Percentiles rank a stretch among this genome's conserved stretches.
Conservation (phyloP, 345 rosid species). For the Schrenkiella parvula region DNA sequence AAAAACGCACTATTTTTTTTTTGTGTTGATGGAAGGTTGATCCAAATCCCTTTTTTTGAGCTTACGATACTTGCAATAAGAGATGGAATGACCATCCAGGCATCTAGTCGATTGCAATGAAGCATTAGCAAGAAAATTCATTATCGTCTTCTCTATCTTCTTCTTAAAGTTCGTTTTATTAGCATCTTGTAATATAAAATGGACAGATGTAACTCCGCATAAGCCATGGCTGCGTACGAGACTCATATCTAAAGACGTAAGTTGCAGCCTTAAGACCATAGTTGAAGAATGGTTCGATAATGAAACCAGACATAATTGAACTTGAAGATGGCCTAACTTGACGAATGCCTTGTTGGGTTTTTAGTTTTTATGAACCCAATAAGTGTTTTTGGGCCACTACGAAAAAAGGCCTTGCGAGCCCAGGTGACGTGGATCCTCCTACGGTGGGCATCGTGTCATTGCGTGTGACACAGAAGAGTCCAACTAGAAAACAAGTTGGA, state of each 20-base stretch:
- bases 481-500: not conserved
- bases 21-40: not conserved
- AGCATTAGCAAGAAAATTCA: not conserved
- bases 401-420: not conserved
- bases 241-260: too few relatives aligned
- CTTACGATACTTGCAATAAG: not conserved
- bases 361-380: not conserved
- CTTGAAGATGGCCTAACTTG: too few relatives aligned
- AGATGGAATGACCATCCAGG: not conserved
- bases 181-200: too few relatives aligned
- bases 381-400: not conserved
- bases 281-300: too few relatives aligned
- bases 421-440: not conserved
- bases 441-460: conserved; percentile 1
- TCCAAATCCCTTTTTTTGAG: not conserved
- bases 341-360: not conserved
- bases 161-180: too few relatives aligned
- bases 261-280: too few relatives aligned
- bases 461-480: not conserved
- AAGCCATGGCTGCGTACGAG: too few relatives aligned
- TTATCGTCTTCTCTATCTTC: not conserved
- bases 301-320: too few relatives aligned
- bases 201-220: too few relatives aligned
- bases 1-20: not conserved
- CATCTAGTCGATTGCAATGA: not conserved